phyloP scores from a whole-genome alignment of 108 stramenopile species.

The Licmophora abbreviata region DNA sequence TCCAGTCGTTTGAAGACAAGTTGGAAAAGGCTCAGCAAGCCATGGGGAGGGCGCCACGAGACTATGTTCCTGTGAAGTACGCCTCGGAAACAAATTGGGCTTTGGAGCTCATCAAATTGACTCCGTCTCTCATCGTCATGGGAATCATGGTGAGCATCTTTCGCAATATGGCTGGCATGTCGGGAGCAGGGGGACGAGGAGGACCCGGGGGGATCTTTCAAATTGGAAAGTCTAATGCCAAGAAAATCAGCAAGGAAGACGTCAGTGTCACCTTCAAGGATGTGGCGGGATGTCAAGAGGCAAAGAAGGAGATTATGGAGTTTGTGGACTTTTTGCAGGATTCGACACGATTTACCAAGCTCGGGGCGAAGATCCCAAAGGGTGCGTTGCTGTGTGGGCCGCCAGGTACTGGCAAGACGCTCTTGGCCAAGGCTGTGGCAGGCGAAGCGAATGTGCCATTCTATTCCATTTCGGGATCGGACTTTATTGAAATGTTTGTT shows the following conservation, averaged over 20 bases:
- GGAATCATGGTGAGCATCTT: conserved; percentile 74
- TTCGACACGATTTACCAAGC: conserved; percentile 64
- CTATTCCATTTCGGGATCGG: conserved; percentile 85
- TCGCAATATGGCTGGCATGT: conserved; percentile 59
- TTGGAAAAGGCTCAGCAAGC: conserved; percentile 85
- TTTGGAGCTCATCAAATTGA: conserved; percentile 61
- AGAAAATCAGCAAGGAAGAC: conserved; percentile 61
- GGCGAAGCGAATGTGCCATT: conserved; percentile 98
- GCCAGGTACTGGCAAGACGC: conserved; percentile 95
- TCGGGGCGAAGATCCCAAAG: conserved; percentile 93
- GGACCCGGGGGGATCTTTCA: conserved; percentile 67
- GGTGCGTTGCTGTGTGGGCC: conserved; percentile 88
- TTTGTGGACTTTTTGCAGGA: conserved; percentile 92
- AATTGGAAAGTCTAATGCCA: conserved; percentile 67
- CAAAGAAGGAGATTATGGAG: conserved; percentile 93
- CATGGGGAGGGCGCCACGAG: conserved; percentile 65
- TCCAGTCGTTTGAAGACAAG: conserved; percentile 96
- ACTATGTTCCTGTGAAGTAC: conserved; percentile 94
- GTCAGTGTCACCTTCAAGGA: conserved; percentile 79
- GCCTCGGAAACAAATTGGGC: conserved; percentile 83
- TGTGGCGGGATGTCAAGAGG: conserved; percentile 94
- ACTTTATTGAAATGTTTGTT: conserved; percentile 93
- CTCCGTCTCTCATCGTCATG: conserved; percentile 72
- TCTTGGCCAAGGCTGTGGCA: conserved; percentile 95
- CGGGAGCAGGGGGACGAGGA: conserved; percentile 60